Percentiles rank a stretch among this genome's conserved stretches.
phyloP scores from a whole-genome alignment of 2,329 filamentous ascomycete species.

The Xylaria sp. region DNA sequence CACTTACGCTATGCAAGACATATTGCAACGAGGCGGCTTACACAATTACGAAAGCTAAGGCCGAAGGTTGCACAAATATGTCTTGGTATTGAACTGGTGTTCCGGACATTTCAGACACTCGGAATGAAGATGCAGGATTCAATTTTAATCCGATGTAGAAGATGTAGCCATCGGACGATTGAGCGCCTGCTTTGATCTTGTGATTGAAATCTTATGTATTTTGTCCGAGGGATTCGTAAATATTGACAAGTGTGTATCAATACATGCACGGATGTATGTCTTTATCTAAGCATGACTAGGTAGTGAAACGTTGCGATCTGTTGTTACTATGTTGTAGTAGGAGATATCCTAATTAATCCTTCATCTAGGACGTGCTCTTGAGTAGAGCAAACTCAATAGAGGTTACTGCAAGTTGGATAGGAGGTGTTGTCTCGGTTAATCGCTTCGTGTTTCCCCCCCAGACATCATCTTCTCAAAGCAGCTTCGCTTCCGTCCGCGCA shows the following conservation, averaged over 20 bases:
- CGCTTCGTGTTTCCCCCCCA: not conserved
- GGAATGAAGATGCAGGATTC: not conserved
- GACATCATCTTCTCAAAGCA: not conserved
- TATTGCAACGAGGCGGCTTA: not conserved
- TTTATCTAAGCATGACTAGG: not conserved
- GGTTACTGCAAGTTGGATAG: not conserved
- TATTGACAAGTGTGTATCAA: not conserved
- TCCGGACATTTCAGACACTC: not conserved
- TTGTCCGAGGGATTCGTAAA: not conserved
- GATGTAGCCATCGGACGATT: constrained; percentile 1
- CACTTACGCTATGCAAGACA: not conserved
- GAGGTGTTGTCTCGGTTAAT: not conserved
- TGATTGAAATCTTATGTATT: not conserved
- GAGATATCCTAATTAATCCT: not conserved
- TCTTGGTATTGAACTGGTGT: not conserved
- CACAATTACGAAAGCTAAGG: not conserved
- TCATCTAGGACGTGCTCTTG: not conserved
- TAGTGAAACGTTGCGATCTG: not conserved
- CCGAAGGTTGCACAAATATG: not conserved
- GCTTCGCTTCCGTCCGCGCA: not conserved
- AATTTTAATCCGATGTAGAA: not conserved
- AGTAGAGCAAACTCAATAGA: too few relatives aligned
- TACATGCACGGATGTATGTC: not conserved
- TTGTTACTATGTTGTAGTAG: not conserved
- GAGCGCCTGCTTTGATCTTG: not conserved